Evolutionary conservation across 202 grass and related monocot species (phyloP).

Genomic region (Bolboschoenoplectus hybrid): DNA sequence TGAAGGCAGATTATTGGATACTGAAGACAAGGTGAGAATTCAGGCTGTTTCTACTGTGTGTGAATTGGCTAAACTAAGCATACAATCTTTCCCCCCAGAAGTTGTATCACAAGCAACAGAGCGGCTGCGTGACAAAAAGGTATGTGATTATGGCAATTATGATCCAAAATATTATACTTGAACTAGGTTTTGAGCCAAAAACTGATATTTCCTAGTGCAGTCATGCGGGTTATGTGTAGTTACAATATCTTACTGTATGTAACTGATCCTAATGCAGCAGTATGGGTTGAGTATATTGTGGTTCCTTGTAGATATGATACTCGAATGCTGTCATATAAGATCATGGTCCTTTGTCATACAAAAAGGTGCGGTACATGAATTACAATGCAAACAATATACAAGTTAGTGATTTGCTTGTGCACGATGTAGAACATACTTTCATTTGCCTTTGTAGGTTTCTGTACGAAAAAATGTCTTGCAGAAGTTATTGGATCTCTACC

Average conservation of each 20-base stretch:
- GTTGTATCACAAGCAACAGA: constrained; percentile 57
- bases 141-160: constrained; percentile 31
- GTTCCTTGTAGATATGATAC: constrained; percentile 11
- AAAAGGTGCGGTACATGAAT: neutral
- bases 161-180: neutral
- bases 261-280: constrained; percentile 2
- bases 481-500: constrained; percentile 82
- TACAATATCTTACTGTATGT: constrained; percentile 17
- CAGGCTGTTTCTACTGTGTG: constrained; percentile 82
- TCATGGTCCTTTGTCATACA: constrained; percentile 37
- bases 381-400: constrained; percentile 9
- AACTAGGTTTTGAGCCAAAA: neutral
- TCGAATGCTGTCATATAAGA: constrained; percentile 6
- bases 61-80: constrained; percentile 82
- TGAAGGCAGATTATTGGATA: constrained; percentile 82
- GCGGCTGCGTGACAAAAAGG: constrained; percentile 89
- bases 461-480: constrained; percentile 86
- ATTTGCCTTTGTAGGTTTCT: constrained; percentile 58
- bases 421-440: neutral
- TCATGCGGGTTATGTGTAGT: neutral
- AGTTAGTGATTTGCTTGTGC: neutral
- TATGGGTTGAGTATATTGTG: neutral
- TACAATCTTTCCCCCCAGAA: constrained; percentile 66
- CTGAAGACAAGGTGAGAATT: constrained; percentile 94
- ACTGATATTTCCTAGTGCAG: neutral